Percentiles rank a stretch among this genome's conserved stretches.
These are phyloP conservation scores for Porcisia deanei DNA, from an alignment of 208 protist species.

Conservation along the genomic window DNA sequence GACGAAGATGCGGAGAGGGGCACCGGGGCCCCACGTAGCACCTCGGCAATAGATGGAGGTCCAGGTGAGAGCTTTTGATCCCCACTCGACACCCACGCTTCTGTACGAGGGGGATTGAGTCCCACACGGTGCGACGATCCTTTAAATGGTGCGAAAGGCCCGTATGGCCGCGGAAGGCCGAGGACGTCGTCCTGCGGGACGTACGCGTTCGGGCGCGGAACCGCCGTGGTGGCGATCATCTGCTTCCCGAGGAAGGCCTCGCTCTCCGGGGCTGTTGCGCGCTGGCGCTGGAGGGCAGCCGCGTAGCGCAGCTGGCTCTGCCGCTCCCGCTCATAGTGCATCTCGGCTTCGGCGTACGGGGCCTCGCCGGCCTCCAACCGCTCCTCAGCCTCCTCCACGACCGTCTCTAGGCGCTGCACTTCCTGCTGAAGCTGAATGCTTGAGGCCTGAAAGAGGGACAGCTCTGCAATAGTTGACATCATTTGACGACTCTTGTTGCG, in stretches of 20 bases:
- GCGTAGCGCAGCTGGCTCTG: slow-evolving; percentile 63
- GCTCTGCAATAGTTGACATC: slow-evolving; percentile 96
- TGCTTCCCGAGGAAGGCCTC: slow-evolving; percentile 9
- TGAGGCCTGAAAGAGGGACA: slow-evolving; percentile 94
- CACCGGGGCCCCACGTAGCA: neutral
- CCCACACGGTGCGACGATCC: slow-evolving; percentile 11
- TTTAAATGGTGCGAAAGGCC: slow-evolving; percentile 74
- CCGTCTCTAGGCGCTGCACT: slow-evolving; percentile 71
- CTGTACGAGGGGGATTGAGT: slow-evolving; percentile 1
- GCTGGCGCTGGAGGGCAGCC: slow-evolving; percentile 52
- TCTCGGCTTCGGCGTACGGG: slow-evolving; percentile 82
- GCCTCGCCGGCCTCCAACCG: slow-evolving; percentile 74
- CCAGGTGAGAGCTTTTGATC: neutral
- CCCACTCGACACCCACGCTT: neutral
- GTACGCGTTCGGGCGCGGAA: slow-evolving; percentile 88
- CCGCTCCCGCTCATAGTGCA: slow-evolving; percentile 72
- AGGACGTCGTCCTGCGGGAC: slow-evolving; percentile 85
- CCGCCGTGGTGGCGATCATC: slow-evolving; percentile 64
- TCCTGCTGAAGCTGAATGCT: slow-evolving; percentile 92
- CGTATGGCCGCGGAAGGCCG: slow-evolving; percentile 86
- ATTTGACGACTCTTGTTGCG: slow-evolving; percentile 90
- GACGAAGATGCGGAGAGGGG: slow-evolving; percentile 1
- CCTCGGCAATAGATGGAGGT: neutral
- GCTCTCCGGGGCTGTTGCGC: slow-evolving; percentile 38
- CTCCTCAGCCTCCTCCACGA: slow-evolving; percentile 82